Evolutionary conservation across 176 grass and related monocot species (phyloP), one percentile per base, ranked within the genome.

Genomic region (Aechmea fasciata): DNA sequence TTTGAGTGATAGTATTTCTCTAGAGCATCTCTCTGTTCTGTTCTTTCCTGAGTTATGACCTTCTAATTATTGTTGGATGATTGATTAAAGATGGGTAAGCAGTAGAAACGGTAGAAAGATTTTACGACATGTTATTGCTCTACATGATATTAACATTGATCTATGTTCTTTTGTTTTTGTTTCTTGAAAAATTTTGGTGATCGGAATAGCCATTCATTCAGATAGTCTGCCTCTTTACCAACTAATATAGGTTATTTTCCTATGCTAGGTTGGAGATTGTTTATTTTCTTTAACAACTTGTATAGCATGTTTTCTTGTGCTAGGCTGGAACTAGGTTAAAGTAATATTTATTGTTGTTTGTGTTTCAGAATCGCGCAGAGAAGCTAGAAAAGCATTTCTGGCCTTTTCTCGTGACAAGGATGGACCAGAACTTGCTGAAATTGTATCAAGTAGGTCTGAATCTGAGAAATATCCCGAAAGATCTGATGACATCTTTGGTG

Each of bases 311-410:
- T 20, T 61, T 61, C 55, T 61, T 2, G 55, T 61, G 15, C 15
- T 61, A 61, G 19, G 28, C 18, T 52, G 14, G 26, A 17, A 51
- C 11, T 51, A 59, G 47, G 10, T 57, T 19, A 17, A 33, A 0
- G 48, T 69, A 11, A 71, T 47, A 67, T 84, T 19, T 54, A 50
- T 82, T 50, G 49, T 13, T 67, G 52, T 28, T 53, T 78, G 10
- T 78, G 11, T 73, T 83, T 69, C 78, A 97, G 89, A 90, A 87
- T 84, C 82, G 78, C 80, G 84, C 47, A 87, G 93, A 82, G 82
- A 83, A 74, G 93, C 93, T 73, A 89, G 93, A 83, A 97, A 85
- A 83, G 93, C 93, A 70, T 85, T 97, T 77, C 53, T 97, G 66
- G 93, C 93, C 22, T 79, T 97, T 57, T 88, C 93, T 81, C 73